phyloP scores from a whole-genome alignment of 257 asterid genomes.

The Gardenia jasminoides region DNA sequence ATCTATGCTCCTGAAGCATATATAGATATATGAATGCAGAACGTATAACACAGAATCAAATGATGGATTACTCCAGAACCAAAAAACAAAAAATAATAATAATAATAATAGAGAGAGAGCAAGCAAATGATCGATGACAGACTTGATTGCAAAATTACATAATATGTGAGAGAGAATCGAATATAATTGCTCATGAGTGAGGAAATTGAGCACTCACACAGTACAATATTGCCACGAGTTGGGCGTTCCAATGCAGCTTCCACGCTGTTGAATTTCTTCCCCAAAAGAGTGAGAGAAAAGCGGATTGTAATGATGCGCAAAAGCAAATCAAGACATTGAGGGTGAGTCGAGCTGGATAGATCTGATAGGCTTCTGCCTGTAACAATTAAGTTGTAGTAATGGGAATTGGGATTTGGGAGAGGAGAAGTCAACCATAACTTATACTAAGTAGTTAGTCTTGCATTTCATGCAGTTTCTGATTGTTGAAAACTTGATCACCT shows the following conservation, averaged over 20 bases:
- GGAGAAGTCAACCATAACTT: background rate
- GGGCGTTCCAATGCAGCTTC: conserved; percentile 26
- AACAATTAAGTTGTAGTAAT: too few species aligned
- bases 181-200: too few species aligned
- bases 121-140: too few species aligned
- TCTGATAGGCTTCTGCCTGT: conserved; percentile 14
- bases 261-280: conserved; percentile 19
- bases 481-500: background rate
- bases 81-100: too few species aligned
- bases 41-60: background rate
- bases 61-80: too few species aligned
- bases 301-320: conserved; percentile 16
- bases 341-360: conserved; percentile 18
- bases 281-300: conserved; percentile 14
- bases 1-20: background rate
- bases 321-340: conserved; percentile 17
- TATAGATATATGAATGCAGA: background rate
- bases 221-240: conserved; percentile 18
- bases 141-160: too few species aligned
- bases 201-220: conserved; percentile 12
- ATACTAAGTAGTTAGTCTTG: too few species aligned
- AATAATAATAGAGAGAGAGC: too few species aligned
- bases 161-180: background rate
- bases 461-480: too few species aligned
- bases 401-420: background rate